A percentile compares a stretch with the other conserved stretches of the same genome.
These are phyloP conservation scores for Nicotiana tabacum DNA, from an alignment of 257 asterid genomes.

Conservation along the genomic window DNA sequence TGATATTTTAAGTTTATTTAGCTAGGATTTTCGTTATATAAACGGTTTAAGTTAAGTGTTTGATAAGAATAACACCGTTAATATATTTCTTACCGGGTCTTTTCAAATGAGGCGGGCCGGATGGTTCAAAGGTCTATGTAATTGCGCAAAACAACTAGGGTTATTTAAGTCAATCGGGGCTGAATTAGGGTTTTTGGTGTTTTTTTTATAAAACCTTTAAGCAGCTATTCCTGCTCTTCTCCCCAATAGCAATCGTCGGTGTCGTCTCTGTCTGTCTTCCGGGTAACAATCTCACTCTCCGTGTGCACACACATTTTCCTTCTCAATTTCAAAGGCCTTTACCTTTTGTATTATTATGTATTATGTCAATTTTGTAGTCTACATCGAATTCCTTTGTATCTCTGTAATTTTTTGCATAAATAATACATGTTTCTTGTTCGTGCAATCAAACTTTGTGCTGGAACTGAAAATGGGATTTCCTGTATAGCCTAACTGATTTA, in stretches of 20 bases:
- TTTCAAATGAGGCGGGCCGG: neutral
- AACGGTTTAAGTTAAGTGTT: too few relatives aligned
- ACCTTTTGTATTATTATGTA: neutral
- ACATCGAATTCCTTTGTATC: neutral
- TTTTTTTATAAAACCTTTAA: neutral
- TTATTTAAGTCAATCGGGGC: neutral
- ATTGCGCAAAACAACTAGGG: neutral
- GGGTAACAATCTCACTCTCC: neutral
- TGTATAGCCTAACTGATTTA: neutral
- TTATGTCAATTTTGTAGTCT: neutral
- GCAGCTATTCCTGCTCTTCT: neutral
- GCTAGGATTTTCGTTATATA: too few relatives aligned
- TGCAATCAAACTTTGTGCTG: neutral
- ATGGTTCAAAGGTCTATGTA: neutral
- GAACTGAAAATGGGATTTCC: neutral
- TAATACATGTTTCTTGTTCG: neutral
- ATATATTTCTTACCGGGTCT: neutral
- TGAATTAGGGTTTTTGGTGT: neutral
- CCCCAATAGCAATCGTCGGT: neutral
- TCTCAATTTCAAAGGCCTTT: neutral
- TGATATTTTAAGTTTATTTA: too few relatives aligned
- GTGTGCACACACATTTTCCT: too few relatives aligned
- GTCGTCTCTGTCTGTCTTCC: neutral
- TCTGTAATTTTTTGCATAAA: neutral
- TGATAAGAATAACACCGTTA: too few relatives aligned